Conservation (phyloP, 2,329 filamentous ascomycete species). For the Trichoderma sp. region DNA sequence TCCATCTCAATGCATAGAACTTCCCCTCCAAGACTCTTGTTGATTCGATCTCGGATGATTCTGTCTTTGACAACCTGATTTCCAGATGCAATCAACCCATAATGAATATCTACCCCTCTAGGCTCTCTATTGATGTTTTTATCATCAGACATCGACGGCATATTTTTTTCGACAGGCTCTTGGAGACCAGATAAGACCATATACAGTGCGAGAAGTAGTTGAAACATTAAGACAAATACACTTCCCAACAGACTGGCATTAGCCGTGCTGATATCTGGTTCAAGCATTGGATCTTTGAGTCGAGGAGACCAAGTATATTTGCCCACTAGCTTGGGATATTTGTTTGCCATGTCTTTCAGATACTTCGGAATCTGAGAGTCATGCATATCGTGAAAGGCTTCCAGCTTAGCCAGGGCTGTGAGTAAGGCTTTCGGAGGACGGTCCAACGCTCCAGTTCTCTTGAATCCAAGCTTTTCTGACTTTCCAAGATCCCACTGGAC, state of each 20-base stretch:
- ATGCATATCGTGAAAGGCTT: not conserved
- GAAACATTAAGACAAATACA: not conserved
- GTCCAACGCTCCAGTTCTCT: not conserved
- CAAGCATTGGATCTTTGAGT: not conserved
- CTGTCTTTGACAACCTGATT: not conserved
- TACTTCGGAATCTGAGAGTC: not conserved
- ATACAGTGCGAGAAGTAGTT: not conserved
- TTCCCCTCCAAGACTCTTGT: not conserved
- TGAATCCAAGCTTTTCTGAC: not conserved
- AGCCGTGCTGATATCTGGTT: not conserved
- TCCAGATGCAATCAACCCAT: not conserved
- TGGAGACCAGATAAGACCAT: not conserved
- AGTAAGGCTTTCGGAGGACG: not conserved
- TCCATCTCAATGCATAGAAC: not conserved
- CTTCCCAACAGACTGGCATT: not conserved
- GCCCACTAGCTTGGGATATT: not conserved
- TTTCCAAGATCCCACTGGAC: not conserved
- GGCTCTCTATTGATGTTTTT: not conserved
- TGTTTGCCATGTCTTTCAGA: not conserved
- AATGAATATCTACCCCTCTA: not conserved
- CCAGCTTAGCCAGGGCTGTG: not conserved
- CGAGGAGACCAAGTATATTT: not conserved
- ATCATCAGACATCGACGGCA: not conserved
- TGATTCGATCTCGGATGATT: not conserved
- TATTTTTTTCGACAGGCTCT: not conserved